phyloP scores from a whole-genome alignment of 306 rosid genomes.

The Prunus fruticosa region DNA sequence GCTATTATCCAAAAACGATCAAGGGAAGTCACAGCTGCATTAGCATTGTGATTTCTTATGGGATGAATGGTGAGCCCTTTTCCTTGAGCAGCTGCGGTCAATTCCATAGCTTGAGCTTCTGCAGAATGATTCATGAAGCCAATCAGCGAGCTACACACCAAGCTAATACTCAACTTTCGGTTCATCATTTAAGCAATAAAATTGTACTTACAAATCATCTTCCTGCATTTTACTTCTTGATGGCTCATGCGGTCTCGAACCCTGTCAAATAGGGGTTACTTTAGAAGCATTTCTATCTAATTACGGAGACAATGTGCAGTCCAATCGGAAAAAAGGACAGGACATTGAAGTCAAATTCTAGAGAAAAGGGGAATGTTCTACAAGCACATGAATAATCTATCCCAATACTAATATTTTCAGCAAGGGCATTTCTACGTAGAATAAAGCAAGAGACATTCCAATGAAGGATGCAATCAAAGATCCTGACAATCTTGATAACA shows the following conservation, averaged over 20 bases:
- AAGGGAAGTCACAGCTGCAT: slow-evolving; percentile 1
- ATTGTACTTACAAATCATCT: slow-evolving; percentile 26
- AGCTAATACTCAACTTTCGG: not conserved
- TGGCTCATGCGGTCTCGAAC: slow-evolving; percentile 23
- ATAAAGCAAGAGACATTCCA: too few species aligned
- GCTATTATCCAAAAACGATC: slow-evolving; percentile 13
- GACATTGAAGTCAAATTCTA: not conserved
- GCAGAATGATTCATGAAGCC: slow-evolving; percentile 6
- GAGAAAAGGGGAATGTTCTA: not conserved
- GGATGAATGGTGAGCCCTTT: slow-evolving; percentile 33
- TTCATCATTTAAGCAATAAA: not conserved
- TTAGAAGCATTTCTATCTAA: not conserved
- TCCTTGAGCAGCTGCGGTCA: slow-evolving; percentile 22
- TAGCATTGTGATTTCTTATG: slow-evolving; percentile 12
- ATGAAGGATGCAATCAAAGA: too few species aligned
- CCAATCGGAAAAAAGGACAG: not conserved
- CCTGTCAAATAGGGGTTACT: slow-evolving; percentile 28
- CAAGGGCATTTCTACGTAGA: not conserved
- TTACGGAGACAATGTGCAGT: not conserved
- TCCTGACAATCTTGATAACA: not conserved
- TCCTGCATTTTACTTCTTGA: slow-evolving; percentile 34
- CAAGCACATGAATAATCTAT: not conserved
- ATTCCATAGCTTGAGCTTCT: slow-evolving; percentile 18
- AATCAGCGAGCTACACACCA: not conserved
- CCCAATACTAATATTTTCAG: not conserved